Base-by-base conservation (phyloP, 495 filamentous ascomycete genomes). In the Aspergillus sclerotiicarbonarius region DNA sequence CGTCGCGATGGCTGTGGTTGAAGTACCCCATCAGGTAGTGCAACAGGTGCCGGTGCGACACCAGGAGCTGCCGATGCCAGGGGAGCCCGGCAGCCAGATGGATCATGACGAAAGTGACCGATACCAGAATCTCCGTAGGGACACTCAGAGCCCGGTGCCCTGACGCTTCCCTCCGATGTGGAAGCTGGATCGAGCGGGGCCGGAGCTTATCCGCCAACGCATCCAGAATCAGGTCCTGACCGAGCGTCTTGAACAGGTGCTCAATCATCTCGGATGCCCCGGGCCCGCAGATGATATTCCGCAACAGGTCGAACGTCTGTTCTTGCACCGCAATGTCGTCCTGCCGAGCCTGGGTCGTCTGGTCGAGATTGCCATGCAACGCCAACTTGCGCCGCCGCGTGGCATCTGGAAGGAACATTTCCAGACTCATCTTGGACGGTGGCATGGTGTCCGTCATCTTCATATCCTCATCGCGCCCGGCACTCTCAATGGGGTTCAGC, bases 291-390 rank as follows among this genome's bases (percentile, higher is more conserved):
- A 96, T 87, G n/a, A 96, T 77, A 69, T 98, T 98, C 47, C 92
- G 82, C 53, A 98, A 82, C 57, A 94, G 84, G 52, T 92, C 88
- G 31, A 98, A 82, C 0, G 85, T 91, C 69, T 98, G 91, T 60
- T 96, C 90, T 68, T 97, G 93, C 15, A 96, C 87, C 3, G 84
- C 85, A 39, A 94, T 79, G 53, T 92, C 91, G 65, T 95, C 90
- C 54, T 84, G 85, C 31, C 86, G 82, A 18, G 84, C 85, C 57
- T 85, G 78, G 1, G 72, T 72, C 7, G 69, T 68, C 48, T 74
- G 75, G 41, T 76, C 72, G 6, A 79, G 60, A 41, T 82, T 75
- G 9, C 81, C 84, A 45, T 75, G 71, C 30, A 80, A 68, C 43
- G 75, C 70, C 29, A 79, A 74, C 54, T 76, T 80, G 60, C 77